These are phyloP conservation scores for Penicillium daleae DNA, from an alignment of 495 filamentous ascomycete genomes.

Conservation along the genomic window DNA sequence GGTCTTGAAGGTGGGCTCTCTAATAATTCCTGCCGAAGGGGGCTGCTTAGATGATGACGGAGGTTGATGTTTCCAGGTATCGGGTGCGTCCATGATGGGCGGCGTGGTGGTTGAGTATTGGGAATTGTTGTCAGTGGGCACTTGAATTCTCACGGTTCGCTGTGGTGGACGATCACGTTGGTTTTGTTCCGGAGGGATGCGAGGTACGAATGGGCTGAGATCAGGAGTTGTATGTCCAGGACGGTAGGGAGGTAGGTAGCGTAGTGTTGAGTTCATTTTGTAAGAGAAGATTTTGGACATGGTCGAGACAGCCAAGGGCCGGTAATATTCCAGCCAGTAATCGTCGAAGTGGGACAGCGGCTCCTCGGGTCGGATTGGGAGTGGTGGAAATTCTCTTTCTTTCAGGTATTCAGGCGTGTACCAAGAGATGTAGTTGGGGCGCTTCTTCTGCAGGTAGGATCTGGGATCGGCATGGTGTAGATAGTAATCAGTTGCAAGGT, in stretches of 20 bases:
- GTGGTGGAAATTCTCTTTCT: conserved; percentile 57
- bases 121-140: conserved; percentile 30
- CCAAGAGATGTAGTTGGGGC: conserved; percentile 81
- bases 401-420: conserved; percentile 79
- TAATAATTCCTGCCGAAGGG: conserved; percentile 48
- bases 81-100: conserved; percentile 15
- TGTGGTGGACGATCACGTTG: conserved; percentile 44
- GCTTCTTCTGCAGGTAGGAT: conserved; percentile 64
- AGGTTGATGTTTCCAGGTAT: conserved; percentile 35
- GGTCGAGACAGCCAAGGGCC: conserved; percentile 80
- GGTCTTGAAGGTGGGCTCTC: conserved; percentile 38
- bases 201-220: conserved; percentile 80
- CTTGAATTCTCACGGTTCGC: conserved; percentile 51
- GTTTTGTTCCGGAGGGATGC: conserved; percentile 50
- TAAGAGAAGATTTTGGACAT: conserved; percentile 88
- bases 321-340: conserved; percentile 98
- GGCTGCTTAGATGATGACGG: conserved; percentile 37
- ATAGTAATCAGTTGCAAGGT: conserved; percentile 94
- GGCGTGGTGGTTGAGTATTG: conserved; percentile 10
- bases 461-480: conserved; percentile 88
- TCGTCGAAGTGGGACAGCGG: conserved; percentile 79
- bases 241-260: conserved; percentile 72
- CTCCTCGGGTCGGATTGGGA: conserved; percentile 53
- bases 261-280: conserved; percentile 84
- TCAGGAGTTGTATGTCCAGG: conserved; percentile 71